Percentiles rank a stretch among this genome's conserved stretches.
These are phyloP conservation scores for Starmera pachycereana DNA, from an alignment of 805 yeast species.

Conservation along the genomic window DNA sequence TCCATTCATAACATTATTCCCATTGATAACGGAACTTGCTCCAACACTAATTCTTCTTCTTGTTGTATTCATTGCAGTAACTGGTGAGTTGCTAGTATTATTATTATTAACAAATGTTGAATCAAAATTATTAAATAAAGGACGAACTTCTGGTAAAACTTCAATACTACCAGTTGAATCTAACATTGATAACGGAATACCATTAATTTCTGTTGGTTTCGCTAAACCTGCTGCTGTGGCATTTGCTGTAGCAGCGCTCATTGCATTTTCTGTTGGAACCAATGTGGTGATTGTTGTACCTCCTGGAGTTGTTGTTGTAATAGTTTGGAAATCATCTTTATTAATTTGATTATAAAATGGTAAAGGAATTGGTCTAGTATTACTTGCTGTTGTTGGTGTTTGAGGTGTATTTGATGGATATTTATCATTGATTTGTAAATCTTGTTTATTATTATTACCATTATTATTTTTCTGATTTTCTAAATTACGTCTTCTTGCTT, in stretches of 20 bases:
- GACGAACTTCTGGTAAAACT: conserved; percentile 11
- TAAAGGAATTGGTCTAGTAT: conserved; percentile 39
- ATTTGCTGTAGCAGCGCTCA: conserved; percentile 46
- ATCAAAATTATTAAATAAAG: conserved; percentile 2
- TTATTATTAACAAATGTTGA: conserved; percentile 5
- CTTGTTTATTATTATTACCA: too few relatives aligned
- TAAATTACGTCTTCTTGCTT: conserved; percentile 67
- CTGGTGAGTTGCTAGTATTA: background rate
- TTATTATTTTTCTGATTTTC: conserved; percentile 25
- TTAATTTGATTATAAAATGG: conserved; percentile 90
- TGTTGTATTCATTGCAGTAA: too few relatives aligned
- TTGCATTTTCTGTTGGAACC: conserved; percentile 77
- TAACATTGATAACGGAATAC: conserved; percentile 60
- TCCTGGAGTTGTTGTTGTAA: conserved; percentile 79
- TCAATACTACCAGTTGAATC: conserved; percentile 68
- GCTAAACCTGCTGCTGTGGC: conserved; percentile 47
- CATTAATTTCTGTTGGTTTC: conserved; percentile 50
- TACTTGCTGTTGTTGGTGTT: conserved; percentile 3
- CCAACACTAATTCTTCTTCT: too few relatives aligned
- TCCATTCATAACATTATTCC: too few relatives aligned
- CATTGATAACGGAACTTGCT: too few relatives aligned
- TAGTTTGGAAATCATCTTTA: conserved; percentile 77
- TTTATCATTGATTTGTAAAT: background rate
- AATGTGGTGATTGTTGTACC: conserved; percentile 87
- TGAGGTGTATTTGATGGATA: conserved; percentile 18